Base-by-base conservation (phyloP, 768 basidiomycete genomes). In the Lentinula lateritia region DNA sequence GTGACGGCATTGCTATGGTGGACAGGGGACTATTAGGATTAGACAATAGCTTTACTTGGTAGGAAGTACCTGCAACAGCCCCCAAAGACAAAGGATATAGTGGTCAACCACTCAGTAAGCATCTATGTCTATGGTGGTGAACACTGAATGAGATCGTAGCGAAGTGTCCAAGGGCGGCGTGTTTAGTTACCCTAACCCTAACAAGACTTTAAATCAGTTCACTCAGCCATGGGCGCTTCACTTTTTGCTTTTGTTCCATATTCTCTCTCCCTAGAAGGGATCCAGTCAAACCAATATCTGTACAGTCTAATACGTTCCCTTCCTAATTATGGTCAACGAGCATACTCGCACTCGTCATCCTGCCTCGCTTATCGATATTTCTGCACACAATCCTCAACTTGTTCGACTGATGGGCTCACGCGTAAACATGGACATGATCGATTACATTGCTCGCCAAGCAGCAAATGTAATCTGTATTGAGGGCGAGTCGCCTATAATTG, bases 361-460 rank as follows among this genome's bases (percentile, higher is more conserved):
- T 45, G 88, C 89, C 55, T 97, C 95, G 32, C 91, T 97, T 68
- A 71, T 94, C 58, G 89, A 90, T 64, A 76, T 83, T 60, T 81
- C 81, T 63, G 73, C 80, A 66, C 96, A 98, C 79, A 86, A 93
- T 75, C 88, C 88, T 23, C 84, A 83, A 63, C 83, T 98, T 64
- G 78, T 95, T 63, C 81, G 84, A 66, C 88, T 98, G 66, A 80
- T 98, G 77, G 78, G 83, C 65, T 84, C 81, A 67, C 85, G 83
- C 34, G 92, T 98, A 52, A 85, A 92, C 5, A 77, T 81, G 70
- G 90, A 93, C 62, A 95, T 98, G 89, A 84, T 98, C 71, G 72
- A 84, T 61, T 88, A 92, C 75, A 84, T 98, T 67, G 92, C 94
- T 56, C 83, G 85, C 70, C 85, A 88, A 78, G 83, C 89, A 48